Evolutionary conservation across 768 basidiomycete species (phyloP).

Genomic region (Neoboletus brunneissimus): DNA sequence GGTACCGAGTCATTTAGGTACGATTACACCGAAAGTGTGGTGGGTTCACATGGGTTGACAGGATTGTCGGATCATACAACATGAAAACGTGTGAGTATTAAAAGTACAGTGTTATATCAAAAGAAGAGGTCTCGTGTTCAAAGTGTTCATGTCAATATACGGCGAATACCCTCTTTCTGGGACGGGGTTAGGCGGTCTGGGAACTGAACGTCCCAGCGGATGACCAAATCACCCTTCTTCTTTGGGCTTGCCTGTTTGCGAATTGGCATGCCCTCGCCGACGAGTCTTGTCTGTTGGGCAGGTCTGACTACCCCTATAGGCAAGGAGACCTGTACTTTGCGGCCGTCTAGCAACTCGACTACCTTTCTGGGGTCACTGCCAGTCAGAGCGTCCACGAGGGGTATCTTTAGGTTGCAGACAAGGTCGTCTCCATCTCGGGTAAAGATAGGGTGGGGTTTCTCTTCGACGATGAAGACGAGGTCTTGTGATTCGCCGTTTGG

Average conservation of each 20-base stretch:
- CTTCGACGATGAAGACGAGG: conserved; percentile 96
- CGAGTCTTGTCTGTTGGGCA: conserved; percentile 64
- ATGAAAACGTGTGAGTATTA: conserved; percentile 1
- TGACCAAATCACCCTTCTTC: conserved; percentile 80
- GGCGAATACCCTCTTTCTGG: conserved; percentile 80
- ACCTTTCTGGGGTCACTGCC: conserved; percentile 53
- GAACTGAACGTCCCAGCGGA: conserved; percentile 84
- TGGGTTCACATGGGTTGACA: not conserved
- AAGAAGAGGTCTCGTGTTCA: conserved; percentile 1
- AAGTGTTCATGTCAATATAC: conserved; percentile 47
- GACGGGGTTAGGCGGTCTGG: conserved; percentile 68
- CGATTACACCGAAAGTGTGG: not conserved
- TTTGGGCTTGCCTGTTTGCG: conserved; percentile 68
- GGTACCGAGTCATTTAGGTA: not conserved
- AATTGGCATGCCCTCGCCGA: conserved; percentile 89
- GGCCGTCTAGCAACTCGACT: conserved; percentile 75
- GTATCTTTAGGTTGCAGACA: conserved; percentile 53
- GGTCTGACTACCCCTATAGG: conserved; percentile 75
- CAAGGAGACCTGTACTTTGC: conserved; percentile 63
- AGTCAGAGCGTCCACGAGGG: conserved; percentile 81
- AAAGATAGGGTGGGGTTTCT: conserved; percentile 82
- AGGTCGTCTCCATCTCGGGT: conserved; percentile 83
- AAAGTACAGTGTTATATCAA: conserved; percentile 12
- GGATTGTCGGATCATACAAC: conserved; percentile 3
- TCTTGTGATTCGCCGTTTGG: conserved; percentile 70